Evolutionary conservation across 2,329 filamentous ascomycete species (phyloP).

Genomic region (Xenosphaeropsis pyriputrescens): DNA sequence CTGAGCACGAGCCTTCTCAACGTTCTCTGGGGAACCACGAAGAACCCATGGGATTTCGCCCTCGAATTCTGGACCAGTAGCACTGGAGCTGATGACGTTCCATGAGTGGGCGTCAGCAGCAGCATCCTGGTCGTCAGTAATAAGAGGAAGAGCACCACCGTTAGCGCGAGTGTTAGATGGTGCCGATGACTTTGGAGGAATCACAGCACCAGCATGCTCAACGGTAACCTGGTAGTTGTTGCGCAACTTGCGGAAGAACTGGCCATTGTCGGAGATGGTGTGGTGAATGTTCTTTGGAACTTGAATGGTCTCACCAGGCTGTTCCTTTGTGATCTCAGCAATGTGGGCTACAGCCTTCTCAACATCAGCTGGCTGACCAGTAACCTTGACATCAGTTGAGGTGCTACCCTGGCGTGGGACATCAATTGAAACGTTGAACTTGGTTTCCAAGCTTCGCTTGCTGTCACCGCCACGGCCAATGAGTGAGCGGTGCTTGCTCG

Average conservation of each 20-base stretch:
- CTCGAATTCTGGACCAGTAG: constrained; percentile 34
- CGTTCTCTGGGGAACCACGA: constrained; percentile 60
- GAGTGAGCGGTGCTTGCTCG: constrained; percentile 77
- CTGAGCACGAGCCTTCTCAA: constrained; percentile 66
- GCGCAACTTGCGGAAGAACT: constrained; percentile 82
- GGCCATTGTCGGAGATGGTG: constrained; percentile 70
- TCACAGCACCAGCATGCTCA: constrained; percentile 70
- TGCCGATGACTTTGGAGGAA: constrained; percentile 53
- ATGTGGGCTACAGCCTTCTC: constrained; percentile 82
- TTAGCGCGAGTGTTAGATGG: constrained; percentile 34
- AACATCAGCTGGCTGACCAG: constrained; percentile 64
- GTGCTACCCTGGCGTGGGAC: constrained; percentile 81
- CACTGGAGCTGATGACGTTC: constrained; percentile 55
- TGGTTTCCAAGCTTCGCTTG: constrained; percentile 69
- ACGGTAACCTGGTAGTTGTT: constrained; percentile 81
- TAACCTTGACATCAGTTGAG: constrained; percentile 74
- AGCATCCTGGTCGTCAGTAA: constrained; percentile 68
- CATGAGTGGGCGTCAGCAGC: constrained; percentile 62
- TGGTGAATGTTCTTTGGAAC: constrained; percentile 78
- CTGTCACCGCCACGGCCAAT: constrained; percentile 87
- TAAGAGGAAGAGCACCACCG: constrained; percentile 62
- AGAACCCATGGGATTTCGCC: constrained; percentile 84
- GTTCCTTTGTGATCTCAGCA: constrained; percentile 61
- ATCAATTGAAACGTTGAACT: constrained; percentile 78
- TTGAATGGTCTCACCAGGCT: constrained; percentile 76